These are phyloP conservation scores for Cryptosporidium baileyi DNA, from an alignment of 169 alveolate genomes.

Conservation along the genomic window DNA sequence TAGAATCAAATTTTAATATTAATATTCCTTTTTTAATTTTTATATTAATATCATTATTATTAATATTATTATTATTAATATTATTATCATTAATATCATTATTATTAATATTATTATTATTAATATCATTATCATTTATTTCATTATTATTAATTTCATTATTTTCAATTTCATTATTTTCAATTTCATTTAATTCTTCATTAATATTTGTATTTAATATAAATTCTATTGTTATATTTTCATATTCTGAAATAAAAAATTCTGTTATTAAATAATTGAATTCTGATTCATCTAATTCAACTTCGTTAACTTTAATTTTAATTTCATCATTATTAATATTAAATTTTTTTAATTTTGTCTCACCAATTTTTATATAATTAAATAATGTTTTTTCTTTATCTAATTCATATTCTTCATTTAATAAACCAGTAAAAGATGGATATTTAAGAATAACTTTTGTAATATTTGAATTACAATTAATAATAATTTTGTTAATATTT, in stretches of 20 bases:
- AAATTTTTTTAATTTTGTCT: background rate
- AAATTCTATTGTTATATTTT: background rate
- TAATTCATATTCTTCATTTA: background rate
- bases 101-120: background rate
- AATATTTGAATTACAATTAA: background rate
- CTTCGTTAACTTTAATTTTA: background rate
- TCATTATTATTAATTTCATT: background rate
- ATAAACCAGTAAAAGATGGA: slow-evolving; percentile 32
- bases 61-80: background rate
- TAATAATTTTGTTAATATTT: no score
- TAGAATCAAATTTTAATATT: background rate
- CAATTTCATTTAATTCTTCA: background rate
- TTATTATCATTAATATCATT: background rate
- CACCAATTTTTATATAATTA: slow-evolving; percentile 6
- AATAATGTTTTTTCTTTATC: background rate
- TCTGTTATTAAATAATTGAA: background rate
- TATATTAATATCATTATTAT: background rate
- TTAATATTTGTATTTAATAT: background rate
- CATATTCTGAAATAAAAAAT: background rate
- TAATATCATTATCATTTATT: background rate
- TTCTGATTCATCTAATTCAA: slow-evolving; percentile 1
- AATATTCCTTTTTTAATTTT: slow-evolving; percentile 15
- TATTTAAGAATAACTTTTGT: background rate
- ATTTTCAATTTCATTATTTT: background rate
- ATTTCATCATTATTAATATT: background rate